Evolutionary conservation across 2,329 filamentous ascomycete genomes (phyloP).

Genomic region (Pseudogymnoascus sp.): DNA sequence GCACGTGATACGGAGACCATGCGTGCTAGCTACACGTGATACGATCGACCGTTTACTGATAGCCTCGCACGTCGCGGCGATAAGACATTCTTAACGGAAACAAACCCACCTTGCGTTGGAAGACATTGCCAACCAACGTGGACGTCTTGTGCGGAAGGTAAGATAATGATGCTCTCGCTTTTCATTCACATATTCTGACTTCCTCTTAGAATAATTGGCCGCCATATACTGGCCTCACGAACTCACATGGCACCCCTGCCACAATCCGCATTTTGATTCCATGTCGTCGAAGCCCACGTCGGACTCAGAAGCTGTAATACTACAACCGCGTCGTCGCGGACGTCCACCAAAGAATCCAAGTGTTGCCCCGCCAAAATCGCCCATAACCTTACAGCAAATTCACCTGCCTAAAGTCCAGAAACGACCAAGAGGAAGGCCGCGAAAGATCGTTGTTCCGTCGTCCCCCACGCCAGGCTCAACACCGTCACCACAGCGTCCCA

Average conservation of each 20-base stretch:
- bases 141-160: neutral
- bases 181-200: neutral
- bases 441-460: neutral
- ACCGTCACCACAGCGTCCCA: neutral
- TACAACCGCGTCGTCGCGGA: slow-evolving; percentile 5
- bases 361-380: neutral
- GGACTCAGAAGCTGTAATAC: slow-evolving; percentile 7
- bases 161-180: neutral
- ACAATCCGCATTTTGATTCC: slow-evolving; percentile 4
- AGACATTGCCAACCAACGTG: neutral
- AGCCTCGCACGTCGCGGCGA: slow-evolving; percentile 1
- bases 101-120: slow-evolving; percentile 1
- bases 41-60: neutral
- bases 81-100: slow-evolving; percentile 5
- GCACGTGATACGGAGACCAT: slow-evolving; percentile 6
- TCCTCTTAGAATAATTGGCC: neutral
- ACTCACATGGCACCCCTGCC: neutral
- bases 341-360: neutral
- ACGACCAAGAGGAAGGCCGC: neutral
- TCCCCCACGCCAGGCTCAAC: neutral
- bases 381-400: neutral
- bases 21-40: neutral
- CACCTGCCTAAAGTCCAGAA: neutral
- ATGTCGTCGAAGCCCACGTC: slow-evolving; percentile 7
- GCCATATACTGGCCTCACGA: neutral